These are phyloP conservation scores for Marasmius fiardii DNA, from an alignment of 1,284 basidiomycete genomes.

Conservation along the genomic window DNA sequence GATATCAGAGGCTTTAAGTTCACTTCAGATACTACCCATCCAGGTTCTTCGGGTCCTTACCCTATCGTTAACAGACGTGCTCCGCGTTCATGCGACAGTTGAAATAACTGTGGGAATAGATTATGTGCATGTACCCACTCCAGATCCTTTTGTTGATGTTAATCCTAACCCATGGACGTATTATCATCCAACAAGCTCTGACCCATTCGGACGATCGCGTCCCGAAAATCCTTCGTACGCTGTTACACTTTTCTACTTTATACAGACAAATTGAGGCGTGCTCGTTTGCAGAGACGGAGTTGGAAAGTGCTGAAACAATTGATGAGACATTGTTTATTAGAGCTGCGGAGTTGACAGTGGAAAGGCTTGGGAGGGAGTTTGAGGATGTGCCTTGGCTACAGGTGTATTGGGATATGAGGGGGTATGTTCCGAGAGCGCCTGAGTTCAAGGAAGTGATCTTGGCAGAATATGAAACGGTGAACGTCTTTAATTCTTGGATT, in stretches of 20 bases:
- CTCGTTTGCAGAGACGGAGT: background rate
- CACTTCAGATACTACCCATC: background rate
- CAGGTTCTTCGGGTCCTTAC: background rate
- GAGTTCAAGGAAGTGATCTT: no score
- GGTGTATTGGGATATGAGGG: background rate
- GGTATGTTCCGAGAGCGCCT: background rate
- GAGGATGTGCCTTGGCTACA: background rate
- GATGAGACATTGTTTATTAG: conserved; percentile 58
- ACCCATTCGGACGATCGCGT: background rate
- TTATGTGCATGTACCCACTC: no score
- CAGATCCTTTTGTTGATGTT: no score
- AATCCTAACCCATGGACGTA: background rate
- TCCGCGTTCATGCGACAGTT: no score
- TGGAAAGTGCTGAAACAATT: conserved; percentile 41
- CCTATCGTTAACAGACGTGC: background rate
- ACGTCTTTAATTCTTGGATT: no score
- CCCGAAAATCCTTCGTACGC: background rate
- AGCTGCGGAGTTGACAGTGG: conserved; percentile 40
- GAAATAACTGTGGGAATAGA: no score
- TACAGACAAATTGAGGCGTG: background rate
- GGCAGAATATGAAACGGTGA: no score
- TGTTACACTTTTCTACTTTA: background rate
- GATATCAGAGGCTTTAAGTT: background rate
- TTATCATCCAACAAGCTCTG: background rate
- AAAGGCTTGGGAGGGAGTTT: conserved; percentile 1